phyloP scores from a whole-genome alignment of 2,329 filamentous ascomycete species.

The Geoglossum cookeanum region DNA sequence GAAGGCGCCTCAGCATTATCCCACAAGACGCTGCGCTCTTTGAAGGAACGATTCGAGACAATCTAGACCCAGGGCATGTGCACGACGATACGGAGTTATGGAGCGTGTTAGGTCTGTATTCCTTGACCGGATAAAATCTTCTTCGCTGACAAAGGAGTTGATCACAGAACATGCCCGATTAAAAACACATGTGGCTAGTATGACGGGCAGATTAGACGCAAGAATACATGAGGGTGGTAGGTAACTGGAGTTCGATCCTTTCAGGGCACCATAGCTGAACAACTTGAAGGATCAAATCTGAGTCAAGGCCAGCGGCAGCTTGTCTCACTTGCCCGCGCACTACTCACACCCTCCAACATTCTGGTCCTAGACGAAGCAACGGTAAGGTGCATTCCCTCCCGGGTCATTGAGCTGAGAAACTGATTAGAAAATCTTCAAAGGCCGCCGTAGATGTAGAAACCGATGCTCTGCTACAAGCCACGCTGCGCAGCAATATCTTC shows the following conservation, averaged over 20 bases:
- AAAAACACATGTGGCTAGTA: slow-evolving; percentile 69
- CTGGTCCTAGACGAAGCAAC: slow-evolving; percentile 94
- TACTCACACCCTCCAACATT: slow-evolving; percentile 92
- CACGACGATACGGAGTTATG: slow-evolving; percentile 95
- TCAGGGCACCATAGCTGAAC: neutral
- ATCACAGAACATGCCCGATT: slow-evolving; percentile 68
- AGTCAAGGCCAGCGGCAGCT: slow-evolving; percentile 91
- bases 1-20: slow-evolving; percentile 83
- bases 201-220: slow-evolving; percentile 81
- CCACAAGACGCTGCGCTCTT: slow-evolving; percentile 95
- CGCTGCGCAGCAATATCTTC: slow-evolving; percentile 49
- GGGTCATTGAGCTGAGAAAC: neutral
- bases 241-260: slow-evolving; percentile 18
- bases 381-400: slow-evolving; percentile 26
- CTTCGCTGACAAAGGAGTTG: slow-evolving; percentile 6
- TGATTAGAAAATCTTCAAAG: slow-evolving; percentile 16
- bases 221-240: slow-evolving; percentile 83
- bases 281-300: slow-evolving; percentile 60
- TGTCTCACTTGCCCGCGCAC: slow-evolving; percentile 76
- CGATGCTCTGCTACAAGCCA: slow-evolving; percentile 44
- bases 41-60: slow-evolving; percentile 81
- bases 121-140: neutral
- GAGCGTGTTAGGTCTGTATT: slow-evolving; percentile 67
- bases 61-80: slow-evolving; percentile 83
- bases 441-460: slow-evolving; percentile 53